phyloP scores from a whole-genome alignment of 2,329 filamentous ascomycete species.

The Leptographium radiaticola region DNA sequence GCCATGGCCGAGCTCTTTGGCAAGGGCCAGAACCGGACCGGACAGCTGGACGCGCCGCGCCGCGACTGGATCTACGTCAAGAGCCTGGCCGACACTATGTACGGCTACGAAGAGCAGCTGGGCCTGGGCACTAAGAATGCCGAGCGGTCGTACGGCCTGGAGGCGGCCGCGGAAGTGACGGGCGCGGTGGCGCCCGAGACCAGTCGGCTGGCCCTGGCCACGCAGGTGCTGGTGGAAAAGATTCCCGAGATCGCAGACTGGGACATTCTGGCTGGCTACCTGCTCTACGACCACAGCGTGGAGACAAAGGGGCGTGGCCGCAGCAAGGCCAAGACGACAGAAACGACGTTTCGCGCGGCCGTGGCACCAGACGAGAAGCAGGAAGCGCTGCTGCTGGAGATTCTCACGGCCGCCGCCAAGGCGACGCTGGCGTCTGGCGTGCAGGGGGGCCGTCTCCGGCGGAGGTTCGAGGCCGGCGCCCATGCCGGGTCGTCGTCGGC shows the following conservation, averaged over 20 bases:
- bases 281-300: conserved; percentile 80
- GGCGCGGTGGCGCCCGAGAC: conserved; percentile 56
- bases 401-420: conserved; percentile 73
- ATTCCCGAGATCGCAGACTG: conserved; percentile 72
- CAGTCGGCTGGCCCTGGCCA: conserved; percentile 64
- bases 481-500: conserved; percentile 16
- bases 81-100: conserved; percentile 71
- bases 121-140: conserved; percentile 23
- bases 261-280: conserved; percentile 79
- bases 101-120: conserved; percentile 64
- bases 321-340: conserved; percentile 24
- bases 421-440: conserved; percentile 49
- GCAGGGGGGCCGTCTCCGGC: conserved; percentile 48
- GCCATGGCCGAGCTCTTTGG: conserved; percentile 62
- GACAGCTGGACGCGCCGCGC: conserved; percentile 64
- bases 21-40: conserved; percentile 45
- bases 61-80: conserved; percentile 86
- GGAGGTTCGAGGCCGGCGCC: conserved; percentile 41
- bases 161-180: conserved; percentile 26
- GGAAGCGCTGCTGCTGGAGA: conserved; percentile 74
- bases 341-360: conserved; percentile 53
- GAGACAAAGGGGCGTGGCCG: conserved; percentile 28
- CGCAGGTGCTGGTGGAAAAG: conserved; percentile 73
- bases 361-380: conserved; percentile 64
- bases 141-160: conserved; percentile 17